Evolutionary conservation across 768 basidiomycete species (phyloP).

Genomic region (Lanmaoa rubissima): DNA sequence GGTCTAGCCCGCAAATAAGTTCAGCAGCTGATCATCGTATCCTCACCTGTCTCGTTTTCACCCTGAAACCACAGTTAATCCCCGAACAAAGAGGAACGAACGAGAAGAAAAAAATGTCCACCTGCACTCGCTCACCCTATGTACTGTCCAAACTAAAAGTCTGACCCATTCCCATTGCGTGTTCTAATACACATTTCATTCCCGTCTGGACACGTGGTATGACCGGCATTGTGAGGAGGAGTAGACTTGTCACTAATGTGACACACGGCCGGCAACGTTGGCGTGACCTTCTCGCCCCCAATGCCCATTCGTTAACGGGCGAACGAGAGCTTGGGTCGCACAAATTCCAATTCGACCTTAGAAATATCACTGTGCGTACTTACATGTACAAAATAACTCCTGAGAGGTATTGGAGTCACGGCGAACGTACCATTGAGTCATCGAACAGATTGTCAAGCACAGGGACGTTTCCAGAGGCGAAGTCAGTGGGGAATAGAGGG

Average conservation of each 20-base stretch:
- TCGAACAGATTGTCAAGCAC: neutral
- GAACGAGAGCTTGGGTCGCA: neutral
- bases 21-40: neutral
- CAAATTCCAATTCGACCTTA: neutral
- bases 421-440: constrained; percentile 1
- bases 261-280: neutral
- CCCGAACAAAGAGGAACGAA: neutral
- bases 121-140: neutral
- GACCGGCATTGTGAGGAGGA: neutral
- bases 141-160: neutral
- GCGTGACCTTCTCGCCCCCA: neutral
- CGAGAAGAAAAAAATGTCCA: too few species aligned
- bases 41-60: neutral
- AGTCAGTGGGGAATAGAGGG: neutral
- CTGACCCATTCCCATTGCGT: neutral
- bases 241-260: neutral
- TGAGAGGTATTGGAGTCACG: neutral
- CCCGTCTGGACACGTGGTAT: constrained; percentile 2
- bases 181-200: constrained; percentile 5
- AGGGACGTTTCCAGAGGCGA: neutral
- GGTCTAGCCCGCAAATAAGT: constrained; percentile 1
- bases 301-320: neutral
- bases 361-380: neutral
- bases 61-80: neutral
- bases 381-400: constrained; percentile 12